These are phyloP conservation scores for Coniochaeta sp. DNA, from an alignment of 2,329 filamentous ascomycete species.

Conservation along the genomic window DNA sequence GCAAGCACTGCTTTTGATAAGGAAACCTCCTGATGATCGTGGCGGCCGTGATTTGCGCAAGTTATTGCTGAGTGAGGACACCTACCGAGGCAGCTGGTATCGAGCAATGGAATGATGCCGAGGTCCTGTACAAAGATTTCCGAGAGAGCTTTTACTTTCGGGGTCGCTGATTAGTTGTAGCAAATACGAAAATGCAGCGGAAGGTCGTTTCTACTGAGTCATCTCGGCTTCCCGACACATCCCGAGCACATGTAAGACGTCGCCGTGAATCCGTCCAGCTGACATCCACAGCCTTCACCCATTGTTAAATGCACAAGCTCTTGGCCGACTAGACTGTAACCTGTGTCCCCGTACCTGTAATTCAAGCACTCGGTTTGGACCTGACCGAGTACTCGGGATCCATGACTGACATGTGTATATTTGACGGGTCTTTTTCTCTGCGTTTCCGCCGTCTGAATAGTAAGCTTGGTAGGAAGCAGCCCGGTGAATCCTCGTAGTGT, in stretches of 20 bases:
- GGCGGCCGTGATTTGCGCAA: background rate
- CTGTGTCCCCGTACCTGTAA: background rate
- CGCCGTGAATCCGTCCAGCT: background rate
- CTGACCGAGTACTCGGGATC: background rate
- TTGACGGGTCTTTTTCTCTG: background rate
- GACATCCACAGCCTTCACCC: background rate
- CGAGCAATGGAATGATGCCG: background rate
- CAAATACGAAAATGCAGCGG: background rate
- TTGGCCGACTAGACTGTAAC: background rate
- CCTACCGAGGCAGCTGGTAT: no score
- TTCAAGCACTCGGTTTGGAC: background rate
- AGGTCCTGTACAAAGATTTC: background rate
- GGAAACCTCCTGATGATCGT: no score
- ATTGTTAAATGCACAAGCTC: background rate
- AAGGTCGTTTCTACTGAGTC: background rate
- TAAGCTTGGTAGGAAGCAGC: background rate
- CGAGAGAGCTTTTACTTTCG: background rate
- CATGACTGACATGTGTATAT: background rate
- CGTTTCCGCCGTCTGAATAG: background rate
- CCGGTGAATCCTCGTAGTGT: background rate
- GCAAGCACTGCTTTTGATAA: background rate
- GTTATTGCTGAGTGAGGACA: background rate
- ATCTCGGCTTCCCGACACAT: background rate
- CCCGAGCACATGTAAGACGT: background rate
- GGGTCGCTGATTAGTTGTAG: background rate